phyloP scores from a whole-genome alignment of 306 rosid species.

The Vigna radiata region DNA sequence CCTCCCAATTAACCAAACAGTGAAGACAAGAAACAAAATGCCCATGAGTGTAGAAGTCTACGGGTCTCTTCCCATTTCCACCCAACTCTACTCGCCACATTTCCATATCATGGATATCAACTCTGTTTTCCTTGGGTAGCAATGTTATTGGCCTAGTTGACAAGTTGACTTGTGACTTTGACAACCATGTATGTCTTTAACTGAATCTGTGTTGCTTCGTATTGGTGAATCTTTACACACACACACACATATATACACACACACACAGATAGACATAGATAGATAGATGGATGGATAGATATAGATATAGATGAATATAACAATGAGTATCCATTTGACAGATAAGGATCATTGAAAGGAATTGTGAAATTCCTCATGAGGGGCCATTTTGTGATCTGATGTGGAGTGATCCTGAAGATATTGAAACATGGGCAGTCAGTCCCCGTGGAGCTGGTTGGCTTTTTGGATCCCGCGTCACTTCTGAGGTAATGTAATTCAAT shows the following conservation, averaged over 20 bases:
- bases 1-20: neutral
- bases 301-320: neutral
- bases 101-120: neutral
- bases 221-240: neutral
- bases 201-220: constrained; percentile 1
- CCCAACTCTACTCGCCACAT: neutral
- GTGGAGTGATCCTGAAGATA: constrained; percentile 99
- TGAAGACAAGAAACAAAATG: neutral
- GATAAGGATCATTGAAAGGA: constrained; percentile 88
- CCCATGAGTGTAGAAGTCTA: neutral
- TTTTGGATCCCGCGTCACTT: constrained; percentile 90
- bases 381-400: constrained; percentile 97
- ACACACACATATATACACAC: too few species aligned
- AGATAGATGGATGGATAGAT: too few species aligned
- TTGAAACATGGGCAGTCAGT: constrained; percentile 98
- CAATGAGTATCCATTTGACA: constrained; percentile 41
- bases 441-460: constrained; percentile 99
- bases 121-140: neutral
- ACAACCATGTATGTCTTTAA: constrained; percentile 4
- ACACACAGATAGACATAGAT: too few species aligned
- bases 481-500: constrained; percentile 68
- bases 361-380: constrained; percentile 98
- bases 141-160: neutral
- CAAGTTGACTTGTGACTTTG: neutral
- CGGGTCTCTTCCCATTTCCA: neutral